Evolutionary conservation across 345 rosid species (phyloP).

Genomic region (Anastatica hierochuntica): DNA sequence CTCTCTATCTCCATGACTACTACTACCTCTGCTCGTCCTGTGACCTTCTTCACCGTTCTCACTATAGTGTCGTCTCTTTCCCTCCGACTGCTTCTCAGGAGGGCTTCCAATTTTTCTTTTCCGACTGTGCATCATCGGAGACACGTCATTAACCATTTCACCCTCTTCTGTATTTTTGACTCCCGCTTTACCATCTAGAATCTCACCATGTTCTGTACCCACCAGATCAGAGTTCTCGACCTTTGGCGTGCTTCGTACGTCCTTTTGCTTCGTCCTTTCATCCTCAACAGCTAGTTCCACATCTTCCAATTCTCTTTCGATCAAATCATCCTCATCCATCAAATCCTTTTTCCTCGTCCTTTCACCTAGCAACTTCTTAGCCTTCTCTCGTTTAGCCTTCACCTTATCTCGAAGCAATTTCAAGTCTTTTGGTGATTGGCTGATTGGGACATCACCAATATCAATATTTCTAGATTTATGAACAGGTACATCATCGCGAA

Average conservation of each 20-base stretch:
- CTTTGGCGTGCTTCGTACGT: slow-evolving; percentile 36
- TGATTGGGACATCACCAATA: slow-evolving; percentile 40
- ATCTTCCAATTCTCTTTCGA: slow-evolving; percentile 81
- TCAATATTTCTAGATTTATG: slow-evolving; percentile 35
- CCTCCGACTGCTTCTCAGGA: slow-evolving; percentile 41
- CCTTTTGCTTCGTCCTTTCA: slow-evolving; percentile 45
- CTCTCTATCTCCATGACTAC: too few species aligned
- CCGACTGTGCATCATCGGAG: slow-evolving; percentile 37
- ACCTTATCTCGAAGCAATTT: slow-evolving; percentile 61
- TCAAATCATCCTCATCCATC: slow-evolving; percentile 81
- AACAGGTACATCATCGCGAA: slow-evolving; percentile 53
- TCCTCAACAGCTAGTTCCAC: slow-evolving; percentile 60
- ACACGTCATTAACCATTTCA: slow-evolving; percentile 43
- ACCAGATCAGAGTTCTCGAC: slow-evolving; percentile 22
- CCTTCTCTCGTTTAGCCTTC: slow-evolving; percentile 65
- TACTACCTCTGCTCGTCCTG: too few species aligned
- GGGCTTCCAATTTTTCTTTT: slow-evolving; percentile 67
- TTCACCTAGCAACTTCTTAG: slow-evolving; percentile 66
- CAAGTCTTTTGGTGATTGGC: slow-evolving; percentile 70
- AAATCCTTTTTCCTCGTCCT: slow-evolving; percentile 43
- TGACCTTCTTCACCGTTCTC: slow-evolving; percentile 18
- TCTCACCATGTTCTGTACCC: slow-evolving; percentile 28
- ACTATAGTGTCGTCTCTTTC: slow-evolving; percentile 26
- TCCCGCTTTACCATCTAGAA: slow-evolving; percentile 32
- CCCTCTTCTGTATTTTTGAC: slow-evolving; percentile 52